A percentile compares a stretch with the other conserved stretches of the same genome.
Evolutionary conservation across 176 grass and related monocot species (phyloP).

Genomic region (Tillandsia leiboldiana): DNA sequence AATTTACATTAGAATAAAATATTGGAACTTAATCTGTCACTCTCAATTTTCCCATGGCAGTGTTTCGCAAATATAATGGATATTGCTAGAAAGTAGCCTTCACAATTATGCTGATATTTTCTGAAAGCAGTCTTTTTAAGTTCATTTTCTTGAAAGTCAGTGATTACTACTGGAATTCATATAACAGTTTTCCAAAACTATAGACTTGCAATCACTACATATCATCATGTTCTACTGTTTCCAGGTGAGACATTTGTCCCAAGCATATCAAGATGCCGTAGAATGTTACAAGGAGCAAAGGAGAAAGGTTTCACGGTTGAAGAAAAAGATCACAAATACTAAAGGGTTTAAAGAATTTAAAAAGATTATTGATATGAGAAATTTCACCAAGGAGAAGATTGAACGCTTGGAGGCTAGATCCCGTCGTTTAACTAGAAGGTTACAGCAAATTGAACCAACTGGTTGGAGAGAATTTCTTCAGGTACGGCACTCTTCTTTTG

Average conservation of each 20-base stretch:
- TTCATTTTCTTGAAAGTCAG: background rate
- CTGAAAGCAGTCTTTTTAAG: background rate
- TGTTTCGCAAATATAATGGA: no score
- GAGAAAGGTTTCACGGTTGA: conserved; percentile 74
- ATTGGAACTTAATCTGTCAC: background rate
- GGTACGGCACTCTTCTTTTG: conserved; percentile 34
- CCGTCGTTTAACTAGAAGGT: conserved; percentile 47
- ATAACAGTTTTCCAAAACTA: background rate
- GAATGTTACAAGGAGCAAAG: conserved; percentile 73
- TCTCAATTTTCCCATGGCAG: background rate
- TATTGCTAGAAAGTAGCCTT: background rate
- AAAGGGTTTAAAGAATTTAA: conserved; percentile 90
- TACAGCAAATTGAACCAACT: conserved; percentile 93
- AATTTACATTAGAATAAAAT: no score
- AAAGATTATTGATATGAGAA: conserved; percentile 77
- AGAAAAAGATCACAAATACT: conserved; percentile 73
- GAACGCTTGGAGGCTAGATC: conserved; percentile 71
- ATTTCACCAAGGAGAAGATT: conserved; percentile 81
- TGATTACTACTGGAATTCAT: background rate
- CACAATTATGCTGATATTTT: background rate
- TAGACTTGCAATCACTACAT: background rate
- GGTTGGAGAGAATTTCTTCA: conserved; percentile 99
- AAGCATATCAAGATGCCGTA: conserved; percentile 59
- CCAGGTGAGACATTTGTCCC: conserved; percentile 62
- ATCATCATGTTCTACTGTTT: conserved; percentile 21